Base-by-base conservation (phyloP, 2,329 filamentous ascomycete species). In the Grosmannia penicillata region DNA sequence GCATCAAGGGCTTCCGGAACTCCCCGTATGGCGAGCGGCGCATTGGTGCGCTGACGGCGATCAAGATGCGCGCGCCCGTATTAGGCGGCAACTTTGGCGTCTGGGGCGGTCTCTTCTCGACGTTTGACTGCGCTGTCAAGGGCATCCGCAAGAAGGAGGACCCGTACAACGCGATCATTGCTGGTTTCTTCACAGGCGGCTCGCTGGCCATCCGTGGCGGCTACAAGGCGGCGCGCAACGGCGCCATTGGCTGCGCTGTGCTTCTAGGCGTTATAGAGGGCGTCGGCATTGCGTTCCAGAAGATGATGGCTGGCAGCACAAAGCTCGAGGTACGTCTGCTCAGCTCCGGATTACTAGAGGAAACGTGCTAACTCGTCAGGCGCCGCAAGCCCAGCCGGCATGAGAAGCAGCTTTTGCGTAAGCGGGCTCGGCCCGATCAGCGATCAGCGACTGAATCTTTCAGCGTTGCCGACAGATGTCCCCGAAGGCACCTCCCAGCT, bases 11-110 rank as follows among this genome's bases (percentile, higher is more conserved):
- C 43, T 91, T 85, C 65, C 70, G 86, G 57, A 93, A 84, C 65
- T 83, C 78, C 42, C 83, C 83, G 27, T 85, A 93, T 59, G 91
- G 91, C 57, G 91, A 98, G 68, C 76, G 91, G 57, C 75, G 89
- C 59, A 89, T 96, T 68, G 91, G 91, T 57, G 84, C 91, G 50
- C 72, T 98, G 63, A 95, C 89, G 52, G 91, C 91, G 43, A 86
- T 98, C 63, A 98, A 98, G 71, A 87, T 91, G 56, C 82, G 91
- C 56, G 91, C 91, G 30, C 91, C 91, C 3, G 89, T 96, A 25
- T 73, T 96, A 34, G 91, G 91, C 54, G 91, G 91, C 53, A 98
- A 98, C 69, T 98, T 96, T 53, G 89, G 89, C 52, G 85, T 93
- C 41, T 96, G 91, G 89, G 89, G 91, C 56, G 91, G 91, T 48